A percentile compares a stretch with the other conserved stretches of the same genome.
Conservation (phyloP, 306 rosid species). For the Aeschynomene evenia region DNA sequence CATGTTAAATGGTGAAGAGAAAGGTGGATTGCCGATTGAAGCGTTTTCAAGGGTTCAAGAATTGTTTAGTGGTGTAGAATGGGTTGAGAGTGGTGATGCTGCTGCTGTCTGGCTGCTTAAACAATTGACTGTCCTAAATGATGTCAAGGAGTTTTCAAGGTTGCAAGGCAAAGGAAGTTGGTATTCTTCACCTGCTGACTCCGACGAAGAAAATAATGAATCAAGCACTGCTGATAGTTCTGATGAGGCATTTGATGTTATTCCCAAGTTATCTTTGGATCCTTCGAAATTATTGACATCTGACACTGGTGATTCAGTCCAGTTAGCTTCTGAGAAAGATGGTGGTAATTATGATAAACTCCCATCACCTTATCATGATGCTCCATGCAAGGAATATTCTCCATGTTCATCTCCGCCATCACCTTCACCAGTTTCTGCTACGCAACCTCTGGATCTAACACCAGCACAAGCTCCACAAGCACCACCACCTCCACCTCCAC, state of each 20-base stretch:
- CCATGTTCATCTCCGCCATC: slow-evolving; percentile 43
- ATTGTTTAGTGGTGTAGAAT: slow-evolving; percentile 84
- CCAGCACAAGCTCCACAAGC: slow-evolving; percentile 17
- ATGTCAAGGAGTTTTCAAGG: slow-evolving; percentile 78
- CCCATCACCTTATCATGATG: slow-evolving; percentile 35
- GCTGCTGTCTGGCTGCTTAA: slow-evolving; percentile 94
- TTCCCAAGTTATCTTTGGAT: slow-evolving; percentile 55
- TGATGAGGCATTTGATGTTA: slow-evolving; percentile 79
- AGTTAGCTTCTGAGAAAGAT: slow-evolving; percentile 44
- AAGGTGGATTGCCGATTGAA: slow-evolving; percentile 94
- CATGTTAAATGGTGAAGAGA: slow-evolving; percentile 89
- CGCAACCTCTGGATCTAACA: slow-evolving; percentile 10
- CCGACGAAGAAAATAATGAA: slow-evolving; percentile 87
- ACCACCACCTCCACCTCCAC: slow-evolving; percentile 20
- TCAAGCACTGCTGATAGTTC: slow-evolving; percentile 94
- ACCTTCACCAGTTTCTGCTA: not conserved
- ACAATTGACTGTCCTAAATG: slow-evolving; percentile 73
- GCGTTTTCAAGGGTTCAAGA: slow-evolving; percentile 98
- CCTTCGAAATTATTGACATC: slow-evolving; percentile 42
- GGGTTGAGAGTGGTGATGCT: slow-evolving; percentile 86
- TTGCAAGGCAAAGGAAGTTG: slow-evolving; percentile 71
- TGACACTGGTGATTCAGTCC: slow-evolving; percentile 45
- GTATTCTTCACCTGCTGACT: slow-evolving; percentile 81
- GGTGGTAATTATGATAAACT: slow-evolving; percentile 34
- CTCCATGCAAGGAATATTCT: slow-evolving; percentile 36